Evolutionary conservation across 768 basidiomycete genomes (phyloP).

Genomic region (Dioszegia aurantiaca): DNA sequence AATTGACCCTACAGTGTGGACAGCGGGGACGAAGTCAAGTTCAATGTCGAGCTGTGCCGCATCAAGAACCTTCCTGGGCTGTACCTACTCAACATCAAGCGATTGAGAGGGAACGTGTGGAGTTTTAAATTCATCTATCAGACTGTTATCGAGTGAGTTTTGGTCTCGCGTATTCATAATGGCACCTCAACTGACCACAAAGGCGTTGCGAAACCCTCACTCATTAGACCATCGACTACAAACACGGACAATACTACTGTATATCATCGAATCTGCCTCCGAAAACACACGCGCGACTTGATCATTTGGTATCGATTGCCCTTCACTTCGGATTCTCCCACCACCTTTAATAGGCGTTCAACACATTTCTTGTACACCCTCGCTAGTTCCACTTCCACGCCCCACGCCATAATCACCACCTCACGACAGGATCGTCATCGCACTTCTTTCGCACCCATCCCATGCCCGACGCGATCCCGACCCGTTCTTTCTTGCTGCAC

Average conservation of each 20-base stretch:
- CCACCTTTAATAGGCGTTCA: background rate
- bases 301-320: background rate
- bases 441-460: no score
- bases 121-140: conserved; percentile 60
- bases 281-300: background rate
- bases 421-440: no score
- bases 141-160: conserved; percentile 50
- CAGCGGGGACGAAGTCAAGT: conserved; percentile 91
- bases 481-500: no score
- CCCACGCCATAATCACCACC: no score
- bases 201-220: conserved; percentile 29
- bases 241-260: background rate
- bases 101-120: conserved; percentile 86
- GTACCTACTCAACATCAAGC: conserved; percentile 84
- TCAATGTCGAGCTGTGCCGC: conserved; percentile 88
- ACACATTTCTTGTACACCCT: no score
- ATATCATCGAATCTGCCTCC: background rate
- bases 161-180: background rate
- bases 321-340: background rate
- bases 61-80: conserved; percentile 86
- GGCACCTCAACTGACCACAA: background rate
- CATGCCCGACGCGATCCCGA: no score
- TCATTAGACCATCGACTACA: conserved; percentile 13
- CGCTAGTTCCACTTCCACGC: no score
- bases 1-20: conserved; percentile 67